Conservation (phyloP, 768 basidiomycete genomes). For the Trichaptum fuscoviolaceum region DNA sequence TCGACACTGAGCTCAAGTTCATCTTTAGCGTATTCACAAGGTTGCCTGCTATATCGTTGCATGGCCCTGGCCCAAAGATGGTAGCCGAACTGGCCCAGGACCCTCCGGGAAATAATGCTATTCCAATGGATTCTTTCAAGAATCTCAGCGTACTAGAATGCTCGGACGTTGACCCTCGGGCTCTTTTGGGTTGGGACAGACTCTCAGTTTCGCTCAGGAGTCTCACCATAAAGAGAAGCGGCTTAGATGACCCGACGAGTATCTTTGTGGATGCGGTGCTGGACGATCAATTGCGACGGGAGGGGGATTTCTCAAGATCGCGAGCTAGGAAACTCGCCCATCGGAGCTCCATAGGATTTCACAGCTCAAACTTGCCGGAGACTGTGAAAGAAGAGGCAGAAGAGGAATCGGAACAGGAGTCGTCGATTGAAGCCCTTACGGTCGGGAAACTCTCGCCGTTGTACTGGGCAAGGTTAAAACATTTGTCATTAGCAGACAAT, state of each 20-base stretch:
- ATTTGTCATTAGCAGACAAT: constrained; percentile 77
- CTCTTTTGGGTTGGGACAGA: constrained; percentile 78
- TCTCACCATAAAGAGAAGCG: constrained; percentile 73
- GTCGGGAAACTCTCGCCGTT: constrained; percentile 42
- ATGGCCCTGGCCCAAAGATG: constrained; percentile 56
- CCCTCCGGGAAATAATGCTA: constrained; percentile 63
- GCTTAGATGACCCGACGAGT: constrained; percentile 75
- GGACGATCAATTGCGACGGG: constrained; percentile 66
- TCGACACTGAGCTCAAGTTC: constrained; percentile 77
- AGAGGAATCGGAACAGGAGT: constrained; percentile 21
- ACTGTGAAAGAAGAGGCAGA: constrained; percentile 52
- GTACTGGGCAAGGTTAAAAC: constrained; percentile 73
- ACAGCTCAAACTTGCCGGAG: constrained; percentile 46
- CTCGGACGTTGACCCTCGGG: constrained; percentile 76
- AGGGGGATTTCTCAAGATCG: constrained; percentile 45
- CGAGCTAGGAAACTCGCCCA: constrained; percentile 36
- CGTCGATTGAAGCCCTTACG: constrained; percentile 25
- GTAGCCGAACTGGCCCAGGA: constrained; percentile 68
- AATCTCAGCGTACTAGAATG: constrained; percentile 74
- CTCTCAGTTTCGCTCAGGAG: constrained; percentile 65
- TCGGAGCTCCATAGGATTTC: constrained; percentile 38
- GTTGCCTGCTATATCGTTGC: constrained; percentile 70
- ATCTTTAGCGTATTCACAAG: constrained; percentile 89
- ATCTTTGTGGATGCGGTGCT: constrained; percentile 70
- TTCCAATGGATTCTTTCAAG: constrained; percentile 84